These are phyloP conservation scores for Coemansia sp. DNA, from an alignment of 192 early-diverging fungal genomes.

Conservation along the genomic window DNA sequence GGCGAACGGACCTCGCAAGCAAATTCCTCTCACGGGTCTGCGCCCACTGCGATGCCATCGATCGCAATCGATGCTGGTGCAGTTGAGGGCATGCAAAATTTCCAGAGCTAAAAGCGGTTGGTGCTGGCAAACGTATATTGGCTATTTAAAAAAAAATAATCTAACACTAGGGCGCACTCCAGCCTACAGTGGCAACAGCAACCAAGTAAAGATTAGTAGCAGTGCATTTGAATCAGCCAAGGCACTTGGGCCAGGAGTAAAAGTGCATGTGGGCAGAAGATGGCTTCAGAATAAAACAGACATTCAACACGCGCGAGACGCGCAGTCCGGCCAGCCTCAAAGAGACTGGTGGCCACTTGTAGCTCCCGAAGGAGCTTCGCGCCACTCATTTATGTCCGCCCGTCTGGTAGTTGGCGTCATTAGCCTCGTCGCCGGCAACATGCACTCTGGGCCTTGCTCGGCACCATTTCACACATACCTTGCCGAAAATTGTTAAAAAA, in stretches of 20 bases:
- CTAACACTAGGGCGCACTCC: neutral
- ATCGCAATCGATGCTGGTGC: constrained; percentile 13
- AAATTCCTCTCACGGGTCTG: neutral
- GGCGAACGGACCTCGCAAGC: neutral
- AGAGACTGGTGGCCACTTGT: constrained; percentile 40
- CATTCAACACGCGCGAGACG: constrained; percentile 49
- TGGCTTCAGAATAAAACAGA: constrained; percentile 51
- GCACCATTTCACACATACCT: neutral
- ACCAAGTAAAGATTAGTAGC: neutral
- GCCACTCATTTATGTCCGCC: constrained; percentile 48
- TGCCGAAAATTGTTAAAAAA: neutral
- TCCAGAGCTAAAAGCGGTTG: neutral
- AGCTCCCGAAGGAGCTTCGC: constrained; percentile 30
- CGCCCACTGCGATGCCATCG: constrained; percentile 6
- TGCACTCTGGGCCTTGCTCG: neutral
- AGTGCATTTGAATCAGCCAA: neutral
- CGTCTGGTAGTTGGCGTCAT: constrained; percentile 50
- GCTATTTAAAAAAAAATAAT: neutral
- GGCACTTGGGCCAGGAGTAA: neutral
- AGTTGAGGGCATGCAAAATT: neutral
- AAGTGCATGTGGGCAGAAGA: neutral
- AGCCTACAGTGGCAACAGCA: neutral
- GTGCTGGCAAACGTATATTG: neutral
- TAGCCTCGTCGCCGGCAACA: constrained; percentile 10
- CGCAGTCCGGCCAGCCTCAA: constrained; percentile 42